These are phyloP conservation scores for Vigna reflexopilosa DNA, from an alignment of 306 rosid species.

Conservation along the genomic window DNA sequence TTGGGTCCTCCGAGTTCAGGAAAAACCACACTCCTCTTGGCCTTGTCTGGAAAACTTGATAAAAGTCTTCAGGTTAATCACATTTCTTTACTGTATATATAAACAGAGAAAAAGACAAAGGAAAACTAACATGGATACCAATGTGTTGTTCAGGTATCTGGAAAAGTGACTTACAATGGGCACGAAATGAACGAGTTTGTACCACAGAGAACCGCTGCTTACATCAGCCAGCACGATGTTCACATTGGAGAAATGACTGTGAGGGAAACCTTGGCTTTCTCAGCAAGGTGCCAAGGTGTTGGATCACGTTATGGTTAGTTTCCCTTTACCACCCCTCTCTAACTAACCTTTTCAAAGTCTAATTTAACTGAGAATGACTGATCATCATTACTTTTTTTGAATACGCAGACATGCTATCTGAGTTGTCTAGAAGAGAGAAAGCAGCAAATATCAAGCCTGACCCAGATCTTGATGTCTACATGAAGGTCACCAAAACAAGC, in stretches of 20 bases:
- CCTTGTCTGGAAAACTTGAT: conserved; percentile 82
- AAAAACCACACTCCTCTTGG: conserved; percentile 79
- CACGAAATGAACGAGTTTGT: conserved; percentile 61
- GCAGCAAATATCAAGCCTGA: conserved; percentile 84
- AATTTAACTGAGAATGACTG: background rate
- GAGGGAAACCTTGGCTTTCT: conserved; percentile 89
- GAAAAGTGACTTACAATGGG: conserved; percentile 61
- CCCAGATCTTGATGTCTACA: conserved; percentile 84
- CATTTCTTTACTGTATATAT: background rate
- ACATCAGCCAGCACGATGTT: conserved; percentile 84
- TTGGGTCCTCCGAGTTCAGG: conserved; percentile 95
- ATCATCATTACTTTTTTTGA: background rate
- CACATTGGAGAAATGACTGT: conserved; percentile 95
- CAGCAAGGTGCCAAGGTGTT: conserved; percentile 87
- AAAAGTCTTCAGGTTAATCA: conserved; percentile 42
- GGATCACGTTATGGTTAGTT: conserved; percentile 79
- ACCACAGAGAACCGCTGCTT: conserved; percentile 87
- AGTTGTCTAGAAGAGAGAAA: conserved; percentile 78
- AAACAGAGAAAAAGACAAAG: too few relatives aligned
- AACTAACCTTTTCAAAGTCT: conserved; percentile 15
- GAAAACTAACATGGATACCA: background rate
- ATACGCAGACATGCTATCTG: conserved; percentile 62
- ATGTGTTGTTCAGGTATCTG: conserved; percentile 42
- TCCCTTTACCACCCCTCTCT: background rate
- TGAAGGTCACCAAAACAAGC: conserved; percentile 62